A percentile compares a stretch with the other conserved stretches of the same genome.
These are phyloP conservation scores for Cucumis variabilis DNA, from an alignment of 331 rosid species.

Conservation along the genomic window DNA sequence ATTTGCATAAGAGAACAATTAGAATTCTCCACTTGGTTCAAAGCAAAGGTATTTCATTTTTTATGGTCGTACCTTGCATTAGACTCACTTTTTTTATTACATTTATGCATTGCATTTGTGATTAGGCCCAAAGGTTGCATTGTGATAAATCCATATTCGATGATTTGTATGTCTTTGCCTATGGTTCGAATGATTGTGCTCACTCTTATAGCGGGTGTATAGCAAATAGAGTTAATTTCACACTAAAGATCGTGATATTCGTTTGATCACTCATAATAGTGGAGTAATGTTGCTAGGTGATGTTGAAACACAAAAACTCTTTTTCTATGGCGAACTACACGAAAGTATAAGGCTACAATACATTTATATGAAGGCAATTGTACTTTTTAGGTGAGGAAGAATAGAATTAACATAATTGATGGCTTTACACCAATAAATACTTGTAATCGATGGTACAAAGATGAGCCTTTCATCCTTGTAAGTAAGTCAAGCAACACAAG, in stretches of 20 bases:
- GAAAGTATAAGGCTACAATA: neutral
- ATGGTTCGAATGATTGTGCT: neutral
- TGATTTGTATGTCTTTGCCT: too few relatives aligned
- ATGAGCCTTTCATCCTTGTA: neutral
- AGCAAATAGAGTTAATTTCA: neutral
- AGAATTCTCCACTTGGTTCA: too few relatives aligned
- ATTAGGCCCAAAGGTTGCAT: too few relatives aligned
- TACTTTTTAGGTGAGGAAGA: neutral
- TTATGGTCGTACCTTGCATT: too few relatives aligned
- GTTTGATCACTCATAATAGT: too few relatives aligned
- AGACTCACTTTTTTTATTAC: too few relatives aligned
- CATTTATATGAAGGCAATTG: neutral
- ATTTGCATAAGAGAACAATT: too few relatives aligned
- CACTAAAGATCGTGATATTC: neutral
- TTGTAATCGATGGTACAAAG: neutral
- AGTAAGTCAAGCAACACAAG: neutral
- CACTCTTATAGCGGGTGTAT: neutral
- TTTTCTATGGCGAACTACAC: neutral
- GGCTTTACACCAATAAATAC: neutral
- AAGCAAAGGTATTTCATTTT: too few relatives aligned
- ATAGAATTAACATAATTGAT: too few relatives aligned
- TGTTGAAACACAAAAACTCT: neutral
- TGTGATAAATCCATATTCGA: too few relatives aligned
- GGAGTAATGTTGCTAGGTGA: neutral
- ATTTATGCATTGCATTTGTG: too few relatives aligned